Evolutionary conservation across 257 asterid genomes (phyloP), one percentile per base, ranked within the genome.

Genomic region (Cordia subcordata): DNA sequence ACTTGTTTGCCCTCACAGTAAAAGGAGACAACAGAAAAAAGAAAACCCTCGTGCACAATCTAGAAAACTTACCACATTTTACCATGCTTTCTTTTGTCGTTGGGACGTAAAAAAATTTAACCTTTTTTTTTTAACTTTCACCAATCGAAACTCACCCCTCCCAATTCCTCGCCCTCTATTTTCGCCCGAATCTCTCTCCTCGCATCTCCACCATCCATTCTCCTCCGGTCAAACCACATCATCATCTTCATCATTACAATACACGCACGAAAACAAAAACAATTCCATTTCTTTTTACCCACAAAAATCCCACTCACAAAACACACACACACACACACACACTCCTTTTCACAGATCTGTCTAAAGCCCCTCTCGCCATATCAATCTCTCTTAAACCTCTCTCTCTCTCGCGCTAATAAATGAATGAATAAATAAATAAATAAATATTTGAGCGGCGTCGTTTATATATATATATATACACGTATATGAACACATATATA

Each of bases 281-380:
- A 27, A 27, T 1, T 27, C 3, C 6, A 27, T 27, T 1, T 27
- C 3, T 27, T 27, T 27, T 27, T 27, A 3, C 6, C 35, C 35
- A 27, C 35, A 27, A 27, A 27, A 27, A 27, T 8, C 4, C 47
- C 47, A 42, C 47, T 42, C 4, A 1, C 12, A 42, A 42, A 42
- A 42, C 15, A 42, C 47, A 27, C 35, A 27, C 15, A 42, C 47
- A 27, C 35, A 27, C 15, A 42, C 47, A 42, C 14, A 42, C 47
- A 42, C 47, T 42, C 5, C 5, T 42, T 42, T 58, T 50, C 13
- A 42, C 47, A 53, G 61, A 53, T 63, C 68, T 63, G 18, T 45
- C 62, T 21, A 27, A 55, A 42, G 20, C 38, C 20, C 33, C 18
- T n/a, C 32, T 20, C n/a, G 6, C 0, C 52, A 23, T 44, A 20